These are phyloP conservation scores for Carallia brachiata DNA, from an alignment of 345 rosid genomes.

Conservation along the genomic window DNA sequence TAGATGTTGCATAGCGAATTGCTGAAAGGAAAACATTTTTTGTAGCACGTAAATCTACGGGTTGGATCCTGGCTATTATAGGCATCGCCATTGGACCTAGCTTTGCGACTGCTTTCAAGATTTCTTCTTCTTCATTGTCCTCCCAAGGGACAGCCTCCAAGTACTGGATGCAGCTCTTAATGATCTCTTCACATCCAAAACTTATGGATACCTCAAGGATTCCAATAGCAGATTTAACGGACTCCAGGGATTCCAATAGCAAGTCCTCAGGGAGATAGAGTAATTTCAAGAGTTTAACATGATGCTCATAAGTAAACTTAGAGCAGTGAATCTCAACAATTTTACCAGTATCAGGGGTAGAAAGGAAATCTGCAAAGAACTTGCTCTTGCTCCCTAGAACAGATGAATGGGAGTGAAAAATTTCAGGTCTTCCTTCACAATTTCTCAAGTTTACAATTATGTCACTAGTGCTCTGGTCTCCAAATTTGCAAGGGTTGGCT, in stretches of 20 bases:
- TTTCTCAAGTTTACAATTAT: conserved; percentile 32
- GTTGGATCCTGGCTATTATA: conserved; percentile 47
- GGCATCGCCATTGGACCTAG: conserved; percentile 57
- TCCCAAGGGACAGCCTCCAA: conserved; percentile 61
- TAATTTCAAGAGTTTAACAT: conserved; percentile 42
- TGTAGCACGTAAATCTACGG: conserved; percentile 47
- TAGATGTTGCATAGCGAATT: conserved; percentile 67
- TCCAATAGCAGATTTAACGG: conserved; percentile 47
- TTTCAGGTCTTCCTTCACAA: conserved; percentile 42
- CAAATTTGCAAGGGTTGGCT: conserved; percentile 32
- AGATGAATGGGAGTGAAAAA: conserved; percentile 37
- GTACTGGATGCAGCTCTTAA: conserved; percentile 44
- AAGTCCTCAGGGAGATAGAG: conserved; percentile 33
- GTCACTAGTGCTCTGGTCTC: conserved; percentile 39
- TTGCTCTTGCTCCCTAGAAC: conserved; percentile 38
- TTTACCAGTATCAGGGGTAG: conserved; percentile 19
- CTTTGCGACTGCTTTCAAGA: conserved; percentile 32
- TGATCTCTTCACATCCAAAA: conserved; percentile 43
- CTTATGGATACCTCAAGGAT: conserved; percentile 42
- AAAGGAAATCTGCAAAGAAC: conserved; percentile 38
- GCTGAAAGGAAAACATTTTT: conserved; percentile 75
- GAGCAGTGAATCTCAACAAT: conserved; percentile 41
- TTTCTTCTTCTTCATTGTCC: conserved; percentile 52
- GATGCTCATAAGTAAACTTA: conserved; percentile 36
- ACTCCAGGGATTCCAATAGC: conserved; percentile 35